Evolutionary conservation across 805 yeast genomes (phyloP).

Genomic region (Kluyveromyces aestuarii): DNA sequence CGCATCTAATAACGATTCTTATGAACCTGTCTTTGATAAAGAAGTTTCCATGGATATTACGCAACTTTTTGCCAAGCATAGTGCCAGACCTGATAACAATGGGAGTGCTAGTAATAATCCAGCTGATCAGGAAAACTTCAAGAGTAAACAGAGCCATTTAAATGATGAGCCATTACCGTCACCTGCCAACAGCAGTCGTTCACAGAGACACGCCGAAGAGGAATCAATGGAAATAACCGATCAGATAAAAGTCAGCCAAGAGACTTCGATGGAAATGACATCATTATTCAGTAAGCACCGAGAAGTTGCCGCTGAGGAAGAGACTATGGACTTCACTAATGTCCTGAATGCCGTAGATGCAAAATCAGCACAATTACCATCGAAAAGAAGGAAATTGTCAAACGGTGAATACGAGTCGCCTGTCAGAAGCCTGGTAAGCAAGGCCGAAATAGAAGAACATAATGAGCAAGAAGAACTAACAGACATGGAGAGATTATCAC

Average conservation of each 20-base stretch:
- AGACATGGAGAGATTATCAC: conserved; percentile 22
- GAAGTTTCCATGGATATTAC: conserved; percentile 19
- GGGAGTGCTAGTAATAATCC: not conserved
- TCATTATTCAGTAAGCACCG: conserved; percentile 6
- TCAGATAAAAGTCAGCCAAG: conserved; percentile 3
- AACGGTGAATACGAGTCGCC: conserved; percentile 2
- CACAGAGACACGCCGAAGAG: not conserved
- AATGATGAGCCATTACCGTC: not conserved
- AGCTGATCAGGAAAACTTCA: too few species aligned
- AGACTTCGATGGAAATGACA: conserved; percentile 9
- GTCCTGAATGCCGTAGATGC: conserved; percentile 1
- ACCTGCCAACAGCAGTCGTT: conserved; percentile 1
- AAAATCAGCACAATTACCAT: not conserved
- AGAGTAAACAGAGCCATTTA: not conserved
- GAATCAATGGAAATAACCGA: conserved; percentile 6
- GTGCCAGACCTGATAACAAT: conserved; percentile 3
- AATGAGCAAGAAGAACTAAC: conserved; percentile 14
- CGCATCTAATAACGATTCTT: not conserved
- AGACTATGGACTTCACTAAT: conserved; percentile 12
- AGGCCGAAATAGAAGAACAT: conserved; percentile 1
- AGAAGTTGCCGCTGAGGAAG: conserved; percentile 1
- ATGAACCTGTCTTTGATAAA: conserved; percentile 6
- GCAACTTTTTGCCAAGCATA: conserved; percentile 13
- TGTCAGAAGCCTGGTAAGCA: conserved; percentile 1
- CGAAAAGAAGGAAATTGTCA: conserved; percentile 1